Conservation (phyloP, 345 rosid species). For the Camelina sativa region DNA sequence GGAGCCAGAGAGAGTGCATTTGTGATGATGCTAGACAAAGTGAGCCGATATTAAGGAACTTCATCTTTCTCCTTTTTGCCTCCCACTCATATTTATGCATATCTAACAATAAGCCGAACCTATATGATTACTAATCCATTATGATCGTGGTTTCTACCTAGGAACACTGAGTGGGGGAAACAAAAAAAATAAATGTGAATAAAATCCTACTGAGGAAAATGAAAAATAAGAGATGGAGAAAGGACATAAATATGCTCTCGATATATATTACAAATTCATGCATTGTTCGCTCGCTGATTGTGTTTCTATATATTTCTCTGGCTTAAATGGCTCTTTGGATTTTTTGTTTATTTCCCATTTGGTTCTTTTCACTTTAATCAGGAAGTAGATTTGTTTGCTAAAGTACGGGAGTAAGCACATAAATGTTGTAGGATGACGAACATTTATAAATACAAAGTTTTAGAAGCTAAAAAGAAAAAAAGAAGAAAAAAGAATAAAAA, state of each 20-base stretch:
- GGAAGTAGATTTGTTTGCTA: no score
- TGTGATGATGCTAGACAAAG: constrained; percentile 42
- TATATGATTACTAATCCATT: constrained; percentile 35
- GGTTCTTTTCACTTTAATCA: no score
- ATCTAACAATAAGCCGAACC: constrained; percentile 35
- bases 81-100: constrained; percentile 38
- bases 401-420: no score
- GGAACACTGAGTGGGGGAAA: constrained; percentile 29
- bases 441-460: no score
- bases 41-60: constrained; percentile 46
- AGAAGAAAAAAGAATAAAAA: no score
- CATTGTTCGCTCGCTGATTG: background rate
- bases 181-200: background rate
- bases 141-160: constrained; percentile 31
- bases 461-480: no score
- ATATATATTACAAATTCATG: constrained; percentile 3
- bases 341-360: no score
- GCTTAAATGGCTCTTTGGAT: constrained; percentile 2
- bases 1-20: constrained; percentile 40
- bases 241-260: background rate
- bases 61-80: constrained; percentile 41
- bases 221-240: constrained; percentile 5
- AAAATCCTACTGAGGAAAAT: background rate
- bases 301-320: background rate
- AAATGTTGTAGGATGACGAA: no score